Conservation (phyloP, 1,139 yeast species). For the Lodderomyces theae region DNA sequence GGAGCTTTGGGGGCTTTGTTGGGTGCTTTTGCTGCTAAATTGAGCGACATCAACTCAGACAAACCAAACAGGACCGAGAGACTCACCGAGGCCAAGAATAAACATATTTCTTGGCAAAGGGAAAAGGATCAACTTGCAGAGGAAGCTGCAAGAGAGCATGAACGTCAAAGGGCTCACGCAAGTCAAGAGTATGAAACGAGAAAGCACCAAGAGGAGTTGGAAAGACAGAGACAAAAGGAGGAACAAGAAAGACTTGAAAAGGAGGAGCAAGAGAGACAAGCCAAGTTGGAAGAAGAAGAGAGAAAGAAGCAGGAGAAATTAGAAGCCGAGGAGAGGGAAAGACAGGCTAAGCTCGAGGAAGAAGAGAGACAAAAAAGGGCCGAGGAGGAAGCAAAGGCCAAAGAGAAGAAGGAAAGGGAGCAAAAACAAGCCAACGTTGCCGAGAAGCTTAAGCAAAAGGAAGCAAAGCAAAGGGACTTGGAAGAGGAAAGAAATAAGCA, state of each 20-base stretch:
- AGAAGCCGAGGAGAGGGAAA: slow-evolving; percentile 38
- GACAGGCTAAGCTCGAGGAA: slow-evolving; percentile 27
- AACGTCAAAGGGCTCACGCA: slow-evolving; percentile 47
- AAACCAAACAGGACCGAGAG: slow-evolving; percentile 36
- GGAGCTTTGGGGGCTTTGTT: slow-evolving; percentile 42
- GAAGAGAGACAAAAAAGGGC: slow-evolving; percentile 20
- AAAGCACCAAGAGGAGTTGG: slow-evolving; percentile 46
- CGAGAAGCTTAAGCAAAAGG: slow-evolving; percentile 26
- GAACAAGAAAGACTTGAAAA: slow-evolving; percentile 30
- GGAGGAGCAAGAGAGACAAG: slow-evolving; percentile 29
- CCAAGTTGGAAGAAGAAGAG: slow-evolving; percentile 31
- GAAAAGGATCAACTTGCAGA: slow-evolving; percentile 44
- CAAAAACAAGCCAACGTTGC: slow-evolving; percentile 22
- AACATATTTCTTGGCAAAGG: slow-evolving; percentile 41
- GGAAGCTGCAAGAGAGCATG: slow-evolving; percentile 39
- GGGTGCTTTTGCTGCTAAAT: slow-evolving; percentile 45
- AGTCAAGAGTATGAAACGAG: slow-evolving; percentile 48
- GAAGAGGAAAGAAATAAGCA: slow-evolving; percentile 21
- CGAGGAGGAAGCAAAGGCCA: slow-evolving; percentile 17
- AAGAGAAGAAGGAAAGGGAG: slow-evolving; percentile 19
- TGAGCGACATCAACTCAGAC: slow-evolving; percentile 38
- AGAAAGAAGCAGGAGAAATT: slow-evolving; percentile 21
- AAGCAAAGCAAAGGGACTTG: slow-evolving; percentile 26
- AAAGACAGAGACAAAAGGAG: slow-evolving; percentile 34
- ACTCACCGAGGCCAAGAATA: slow-evolving; percentile 42